phyloP scores from a whole-genome alignment of 176 grass and related monocot genomes.

The Cenchrus americanus region DNA sequence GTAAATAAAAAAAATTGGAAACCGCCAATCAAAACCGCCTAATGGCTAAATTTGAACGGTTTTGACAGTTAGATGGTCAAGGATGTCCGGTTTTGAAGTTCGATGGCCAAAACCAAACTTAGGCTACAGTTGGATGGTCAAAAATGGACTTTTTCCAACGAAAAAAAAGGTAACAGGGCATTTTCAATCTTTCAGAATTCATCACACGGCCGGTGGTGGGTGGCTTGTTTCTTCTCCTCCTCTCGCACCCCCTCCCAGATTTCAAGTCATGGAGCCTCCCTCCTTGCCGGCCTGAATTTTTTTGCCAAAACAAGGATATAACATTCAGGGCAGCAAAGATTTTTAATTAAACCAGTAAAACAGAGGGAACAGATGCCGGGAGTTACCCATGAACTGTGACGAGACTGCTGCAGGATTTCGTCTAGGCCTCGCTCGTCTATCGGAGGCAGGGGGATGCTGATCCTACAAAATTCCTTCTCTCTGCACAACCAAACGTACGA shows the following conservation, averaged over 20 bases:
- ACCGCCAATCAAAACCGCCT: no score
- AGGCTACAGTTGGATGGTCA: no score
- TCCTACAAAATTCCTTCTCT: neutral
- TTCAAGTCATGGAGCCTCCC: neutral
- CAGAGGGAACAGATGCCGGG: neutral
- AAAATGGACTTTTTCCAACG: no score
- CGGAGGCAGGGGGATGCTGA: slow-evolving; percentile 6
- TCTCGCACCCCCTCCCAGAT: neutral
- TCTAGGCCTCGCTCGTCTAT: slow-evolving; percentile 21
- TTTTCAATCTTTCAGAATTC: neutral
- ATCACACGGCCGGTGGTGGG: no score
- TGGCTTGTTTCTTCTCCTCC: neutral
- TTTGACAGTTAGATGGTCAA: no score
- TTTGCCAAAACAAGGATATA: neutral
- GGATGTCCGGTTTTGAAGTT: no score
- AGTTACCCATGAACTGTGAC: slow-evolving; percentile 4
- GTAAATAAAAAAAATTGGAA: no score
- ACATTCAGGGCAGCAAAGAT: neutral
- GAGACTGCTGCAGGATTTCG: neutral
- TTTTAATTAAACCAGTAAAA: neutral
- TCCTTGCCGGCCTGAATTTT: neutral
- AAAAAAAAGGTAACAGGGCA: no score
- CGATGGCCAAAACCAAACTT: no score
- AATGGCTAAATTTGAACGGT: no score
- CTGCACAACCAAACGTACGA: neutral